Evolutionary conservation across 2,329 filamentous ascomycete species (phyloP).

Genomic region (Aspergillus puulaauensis): DNA sequence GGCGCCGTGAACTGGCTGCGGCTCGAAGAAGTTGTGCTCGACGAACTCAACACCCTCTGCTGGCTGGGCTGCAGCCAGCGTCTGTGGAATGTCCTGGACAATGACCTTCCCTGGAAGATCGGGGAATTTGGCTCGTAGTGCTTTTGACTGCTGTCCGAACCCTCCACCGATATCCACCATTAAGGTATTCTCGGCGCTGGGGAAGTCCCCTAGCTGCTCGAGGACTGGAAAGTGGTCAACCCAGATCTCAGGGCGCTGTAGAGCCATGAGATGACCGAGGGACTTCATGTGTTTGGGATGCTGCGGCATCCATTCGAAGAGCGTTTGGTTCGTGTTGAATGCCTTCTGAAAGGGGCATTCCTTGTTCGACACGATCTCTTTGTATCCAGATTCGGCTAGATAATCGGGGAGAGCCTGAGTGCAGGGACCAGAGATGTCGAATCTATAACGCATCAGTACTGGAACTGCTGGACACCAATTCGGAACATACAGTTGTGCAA

Average conservation of each 20-base stretch:
- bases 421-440: conserved; percentile 15
- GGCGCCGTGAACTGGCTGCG: conserved; percentile 11
- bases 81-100: conserved; percentile 8
- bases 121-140: not conserved
- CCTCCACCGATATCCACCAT: conserved; percentile 13
- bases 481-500: not conserved
- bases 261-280: not conserved
- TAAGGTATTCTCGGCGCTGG: not conserved
- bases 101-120: not conserved
- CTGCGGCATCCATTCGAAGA: not conserved
- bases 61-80: not conserved
- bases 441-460: conserved; percentile 4
- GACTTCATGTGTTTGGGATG: not conserved
- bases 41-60: conserved; percentile 3
- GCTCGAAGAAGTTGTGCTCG: conserved; percentile 16
- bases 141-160: conserved; percentile 3
- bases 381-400: not conserved
- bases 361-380: not conserved
- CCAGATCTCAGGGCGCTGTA: not conserved
- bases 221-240: not conserved
- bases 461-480: not conserved
- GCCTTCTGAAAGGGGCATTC: conserved; percentile 6
- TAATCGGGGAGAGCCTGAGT: not conserved
- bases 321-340: not conserved
- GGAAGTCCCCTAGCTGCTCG: not conserved